Conservation (phyloP, 139 green algal species). For the Pleodorina starrii region DNA sequence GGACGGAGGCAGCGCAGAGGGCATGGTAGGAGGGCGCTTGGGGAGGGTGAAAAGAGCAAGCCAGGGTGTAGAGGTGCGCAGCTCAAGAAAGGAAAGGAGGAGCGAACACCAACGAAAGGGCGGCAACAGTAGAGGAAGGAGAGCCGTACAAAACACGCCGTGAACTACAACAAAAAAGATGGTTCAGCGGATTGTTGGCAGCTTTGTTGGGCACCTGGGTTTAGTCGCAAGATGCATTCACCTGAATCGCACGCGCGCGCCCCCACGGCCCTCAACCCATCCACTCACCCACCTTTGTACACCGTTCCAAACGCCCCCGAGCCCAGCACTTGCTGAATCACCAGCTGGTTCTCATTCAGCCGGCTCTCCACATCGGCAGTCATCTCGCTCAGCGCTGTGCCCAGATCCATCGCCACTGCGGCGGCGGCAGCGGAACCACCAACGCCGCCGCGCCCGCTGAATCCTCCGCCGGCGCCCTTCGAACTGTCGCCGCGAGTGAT, state of each 20-base stretch:
- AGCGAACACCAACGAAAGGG: no score
- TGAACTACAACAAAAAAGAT: no score
- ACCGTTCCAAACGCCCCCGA: constrained; percentile 49
- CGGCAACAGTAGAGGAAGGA: no score
- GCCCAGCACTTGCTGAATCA: constrained; percentile 50
- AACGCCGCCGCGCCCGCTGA: not conserved
- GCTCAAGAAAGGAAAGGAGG: no score
- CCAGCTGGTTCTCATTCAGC: constrained; percentile 44
- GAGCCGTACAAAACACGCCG: no score
- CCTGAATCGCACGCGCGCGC: no score
- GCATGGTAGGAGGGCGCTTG: not conserved
- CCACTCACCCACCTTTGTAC: constrained; percentile 58
- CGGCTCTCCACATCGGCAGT: constrained; percentile 20
- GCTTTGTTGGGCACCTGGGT: no score
- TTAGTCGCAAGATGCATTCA: no score
- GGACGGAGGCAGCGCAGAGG: not conserved
- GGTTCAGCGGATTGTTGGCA: no score
- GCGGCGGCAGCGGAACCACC: no score
- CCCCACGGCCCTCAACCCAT: no score
- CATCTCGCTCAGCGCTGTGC: constrained; percentile 17
- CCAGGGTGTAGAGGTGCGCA: no score
- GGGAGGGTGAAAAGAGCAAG: not conserved
- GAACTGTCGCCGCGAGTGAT: not conserved
- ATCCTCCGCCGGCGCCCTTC: not conserved
- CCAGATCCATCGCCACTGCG: not conserved